Conservation (phyloP, 192 early-diverging fungal genomes). For the Pecoramyces ruminantium region DNA sequence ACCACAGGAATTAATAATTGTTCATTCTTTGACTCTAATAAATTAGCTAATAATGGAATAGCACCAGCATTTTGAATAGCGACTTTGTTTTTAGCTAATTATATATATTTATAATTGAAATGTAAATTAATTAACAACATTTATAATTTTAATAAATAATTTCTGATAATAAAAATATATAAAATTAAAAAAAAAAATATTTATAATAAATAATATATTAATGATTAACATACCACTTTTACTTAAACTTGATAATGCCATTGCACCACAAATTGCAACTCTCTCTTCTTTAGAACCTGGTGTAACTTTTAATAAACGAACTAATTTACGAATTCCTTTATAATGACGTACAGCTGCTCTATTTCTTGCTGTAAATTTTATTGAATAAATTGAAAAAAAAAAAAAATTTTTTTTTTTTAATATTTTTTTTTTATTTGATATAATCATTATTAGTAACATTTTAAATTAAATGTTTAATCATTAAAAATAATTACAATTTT, state of each 20-base stretch:
- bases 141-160: too few relatives aligned
- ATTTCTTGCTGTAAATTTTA: slow-evolving; percentile 18
- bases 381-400: too few relatives aligned
- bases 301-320: slow-evolving; percentile 27
- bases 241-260: slow-evolving; percentile 35
- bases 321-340: slow-evolving; percentile 37
- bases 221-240: slow-evolving; percentile 23
- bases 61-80: slow-evolving; percentile 37
- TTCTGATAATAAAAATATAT: too few relatives aligned
- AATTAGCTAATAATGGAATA: slow-evolving; percentile 37
- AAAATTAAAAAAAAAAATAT: too few relatives aligned
- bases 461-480: too few relatives aligned
- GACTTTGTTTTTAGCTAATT: slow-evolving; percentile 36
- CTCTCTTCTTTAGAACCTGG: slow-evolving; percentile 24
- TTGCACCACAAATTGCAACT: slow-evolving; percentile 38
- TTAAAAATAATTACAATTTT: slow-evolving; percentile 19
- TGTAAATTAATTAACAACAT: too few relatives aligned
- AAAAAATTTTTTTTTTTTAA: too few relatives aligned
- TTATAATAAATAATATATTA: too few relatives aligned
- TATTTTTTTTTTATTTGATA: too few relatives aligned
- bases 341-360: slow-evolving; percentile 31
- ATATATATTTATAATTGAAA: too few relatives aligned
- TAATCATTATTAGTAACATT: too few relatives aligned
- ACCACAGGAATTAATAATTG: slow-evolving; percentile 41
- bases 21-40: slow-evolving; percentile 36